These are phyloP conservation scores for Hypsizygus ulmarius DNA, from an alignment of 1,284 basidiomycete genomes.

Conservation along the genomic window DNA sequence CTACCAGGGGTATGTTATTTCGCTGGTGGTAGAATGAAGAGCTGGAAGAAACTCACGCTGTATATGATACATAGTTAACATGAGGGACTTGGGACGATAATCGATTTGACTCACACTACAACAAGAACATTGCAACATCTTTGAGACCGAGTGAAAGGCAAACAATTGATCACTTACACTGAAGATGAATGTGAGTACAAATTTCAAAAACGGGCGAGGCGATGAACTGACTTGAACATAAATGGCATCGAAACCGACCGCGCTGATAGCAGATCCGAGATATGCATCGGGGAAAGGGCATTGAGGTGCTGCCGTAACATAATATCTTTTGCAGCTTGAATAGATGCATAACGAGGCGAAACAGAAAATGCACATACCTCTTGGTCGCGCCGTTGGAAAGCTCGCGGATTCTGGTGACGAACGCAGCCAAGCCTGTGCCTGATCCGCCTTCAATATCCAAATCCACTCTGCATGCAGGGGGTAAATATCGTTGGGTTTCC, in stretches of 20 bases:
- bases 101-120: slow-evolving; percentile 22
- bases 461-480: slow-evolving; percentile 44
- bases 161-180: slow-evolving; percentile 10
- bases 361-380: slow-evolving; percentile 31
- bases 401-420: slow-evolving; percentile 50
- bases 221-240: slow-evolving; percentile 48
- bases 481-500: neutral
- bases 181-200: neutral
- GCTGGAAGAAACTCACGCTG: slow-evolving; percentile 14
- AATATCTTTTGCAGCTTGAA: slow-evolving; percentile 43
- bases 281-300: slow-evolving; percentile 64
- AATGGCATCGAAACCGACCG: slow-evolving; percentile 57
- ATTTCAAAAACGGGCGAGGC: neutral
- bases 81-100: no score
- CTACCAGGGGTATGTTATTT: slow-evolving; percentile 8
- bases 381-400: slow-evolving; percentile 51
- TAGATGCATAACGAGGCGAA: neutral
- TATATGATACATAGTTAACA: neutral
- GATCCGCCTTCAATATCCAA: slow-evolving; percentile 65
- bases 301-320: slow-evolving; percentile 64
- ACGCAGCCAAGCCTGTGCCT: slow-evolving; percentile 48
- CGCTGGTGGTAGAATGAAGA: slow-evolving; percentile 1
- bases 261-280: slow-evolving; percentile 51
- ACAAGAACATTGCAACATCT: slow-evolving; percentile 32
- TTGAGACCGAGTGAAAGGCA: no score